Conservation (phyloP, 176 grass and related monocot genomes). For the Paspalum vaginatum region DNA sequence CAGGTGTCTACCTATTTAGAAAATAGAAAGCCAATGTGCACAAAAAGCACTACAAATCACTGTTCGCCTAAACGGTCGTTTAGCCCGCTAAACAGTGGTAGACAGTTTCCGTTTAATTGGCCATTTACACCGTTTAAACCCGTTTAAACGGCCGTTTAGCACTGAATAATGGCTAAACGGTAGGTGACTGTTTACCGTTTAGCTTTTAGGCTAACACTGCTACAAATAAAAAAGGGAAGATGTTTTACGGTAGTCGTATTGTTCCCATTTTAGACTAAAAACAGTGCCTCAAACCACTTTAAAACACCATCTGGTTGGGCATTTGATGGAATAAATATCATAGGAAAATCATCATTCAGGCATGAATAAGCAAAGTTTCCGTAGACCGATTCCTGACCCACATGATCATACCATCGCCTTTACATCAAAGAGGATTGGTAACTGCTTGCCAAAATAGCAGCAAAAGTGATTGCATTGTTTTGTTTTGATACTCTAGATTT, state of each 20-base stretch:
- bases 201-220: too few species aligned
- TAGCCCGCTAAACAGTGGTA: too few species aligned
- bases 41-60: not conserved
- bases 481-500: not conserved
- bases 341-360: not conserved
- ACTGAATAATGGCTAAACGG: too few species aligned
- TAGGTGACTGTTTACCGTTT: too few species aligned
- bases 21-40: not conserved
- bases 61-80: too few species aligned
- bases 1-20: not conserved
- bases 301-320: not conserved
- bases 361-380: not conserved
- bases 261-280: not conserved
- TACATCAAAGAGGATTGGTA: slow-evolving; percentile 1
- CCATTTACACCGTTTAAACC: too few species aligned
- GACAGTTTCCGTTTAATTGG: too few species aligned
- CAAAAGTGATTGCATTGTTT: not conserved
- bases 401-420: not conserved
- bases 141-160: too few species aligned
- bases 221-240: not conserved
- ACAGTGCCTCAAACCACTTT: not conserved
- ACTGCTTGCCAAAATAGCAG: not conserved
- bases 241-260: not conserved
- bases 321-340: not conserved
- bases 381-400: not conserved